A percentile compares a stretch with the other conserved stretches of the same genome.
These are phyloP conservation scores for Quillaja saponaria DNA, from an alignment of 306 rosid genomes.

Conservation along the genomic window DNA sequence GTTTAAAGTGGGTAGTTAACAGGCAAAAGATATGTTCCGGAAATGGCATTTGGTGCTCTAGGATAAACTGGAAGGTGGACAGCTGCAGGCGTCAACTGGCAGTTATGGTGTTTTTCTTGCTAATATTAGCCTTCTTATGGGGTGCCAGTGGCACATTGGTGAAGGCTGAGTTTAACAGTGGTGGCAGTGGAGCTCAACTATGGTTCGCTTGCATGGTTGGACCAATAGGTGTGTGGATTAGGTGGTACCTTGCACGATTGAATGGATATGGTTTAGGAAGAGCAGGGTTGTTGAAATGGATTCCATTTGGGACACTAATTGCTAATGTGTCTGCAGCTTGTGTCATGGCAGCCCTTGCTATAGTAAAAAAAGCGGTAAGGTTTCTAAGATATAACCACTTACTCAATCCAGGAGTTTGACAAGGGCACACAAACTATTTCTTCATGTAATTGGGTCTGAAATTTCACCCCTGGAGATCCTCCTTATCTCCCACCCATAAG, in stretches of 20 bases:
- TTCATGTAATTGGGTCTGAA: too few relatives aligned
- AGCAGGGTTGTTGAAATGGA: constrained; percentile 49
- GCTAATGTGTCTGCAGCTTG: constrained; percentile 86
- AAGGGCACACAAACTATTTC: too few relatives aligned
- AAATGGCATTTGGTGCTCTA: constrained; percentile 24
- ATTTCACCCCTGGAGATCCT: too few relatives aligned
- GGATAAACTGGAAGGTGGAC: constrained; percentile 43
- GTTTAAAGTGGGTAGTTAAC: constrained; percentile 51
- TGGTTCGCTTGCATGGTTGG: constrained; percentile 83
- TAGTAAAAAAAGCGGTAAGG: constrained; percentile 54
- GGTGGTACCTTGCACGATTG: constrained; percentile 71
- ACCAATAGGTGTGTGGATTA: constrained; percentile 77
- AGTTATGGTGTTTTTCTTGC: constrained; percentile 37
- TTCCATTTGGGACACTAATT: constrained; percentile 72
- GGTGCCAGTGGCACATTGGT: constrained; percentile 40
- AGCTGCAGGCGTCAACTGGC: constrained; percentile 42
- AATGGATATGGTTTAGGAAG: constrained; percentile 74
- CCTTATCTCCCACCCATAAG: too few relatives aligned
- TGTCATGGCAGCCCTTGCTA: constrained; percentile 74
- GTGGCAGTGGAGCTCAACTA: constrained; percentile 39
- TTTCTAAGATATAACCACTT: not conserved
- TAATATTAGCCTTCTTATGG: constrained; percentile 52
- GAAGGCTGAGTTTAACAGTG: constrained; percentile 41
- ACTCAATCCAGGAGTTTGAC: not conserved
- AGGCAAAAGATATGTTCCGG: constrained; percentile 28